Percentiles rank a stretch among this genome's conserved stretches.
Conservation (phyloP, 306 rosid genomes). For the Pyrus communis region DNA sequence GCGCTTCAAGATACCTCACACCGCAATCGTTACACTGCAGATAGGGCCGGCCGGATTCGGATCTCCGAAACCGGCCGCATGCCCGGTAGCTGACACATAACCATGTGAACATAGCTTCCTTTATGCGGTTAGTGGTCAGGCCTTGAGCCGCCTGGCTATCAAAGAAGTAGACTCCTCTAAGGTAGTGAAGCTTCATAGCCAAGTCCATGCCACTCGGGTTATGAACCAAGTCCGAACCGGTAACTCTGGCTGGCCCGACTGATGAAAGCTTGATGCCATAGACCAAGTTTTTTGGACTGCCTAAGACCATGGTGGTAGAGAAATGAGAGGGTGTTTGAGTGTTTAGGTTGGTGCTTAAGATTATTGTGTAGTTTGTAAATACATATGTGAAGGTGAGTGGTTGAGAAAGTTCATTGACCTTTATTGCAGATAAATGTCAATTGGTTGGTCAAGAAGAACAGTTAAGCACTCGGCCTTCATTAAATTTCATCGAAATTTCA, state of each 20-base stretch:
- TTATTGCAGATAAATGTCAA: neutral
- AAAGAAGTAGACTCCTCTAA: constrained; percentile 54
- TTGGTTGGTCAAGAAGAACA: too few relatives aligned
- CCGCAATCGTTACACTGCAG: constrained; percentile 89
- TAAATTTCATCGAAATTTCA: too few relatives aligned
- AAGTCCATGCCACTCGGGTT: constrained; percentile 41
- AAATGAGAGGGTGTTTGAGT: neutral
- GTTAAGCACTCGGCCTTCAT: too few relatives aligned
- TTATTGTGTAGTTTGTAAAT: too few relatives aligned
- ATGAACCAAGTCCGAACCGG: constrained; percentile 35
- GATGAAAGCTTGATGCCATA: constrained; percentile 46
- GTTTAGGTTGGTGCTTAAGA: neutral
- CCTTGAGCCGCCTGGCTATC: constrained; percentile 19
- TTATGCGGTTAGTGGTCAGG: constrained; percentile 27
- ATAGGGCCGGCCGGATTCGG: constrained; percentile 55
- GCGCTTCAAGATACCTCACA: constrained; percentile 58
- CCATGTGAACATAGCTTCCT: constrained; percentile 35
- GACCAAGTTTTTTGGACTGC: constrained; percentile 24
- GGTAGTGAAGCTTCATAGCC: constrained; percentile 86
- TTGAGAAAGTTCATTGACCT: neutral
- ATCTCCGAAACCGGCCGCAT: constrained; percentile 58
- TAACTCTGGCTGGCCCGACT: constrained; percentile 41
- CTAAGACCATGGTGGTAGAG: constrained; percentile 26
- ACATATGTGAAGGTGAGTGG: neutral
- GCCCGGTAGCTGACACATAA: constrained; percentile 24